Conservation (phyloP, 768 basidiomycete species). For the Sistotremastrum niveocremeum region DNA sequence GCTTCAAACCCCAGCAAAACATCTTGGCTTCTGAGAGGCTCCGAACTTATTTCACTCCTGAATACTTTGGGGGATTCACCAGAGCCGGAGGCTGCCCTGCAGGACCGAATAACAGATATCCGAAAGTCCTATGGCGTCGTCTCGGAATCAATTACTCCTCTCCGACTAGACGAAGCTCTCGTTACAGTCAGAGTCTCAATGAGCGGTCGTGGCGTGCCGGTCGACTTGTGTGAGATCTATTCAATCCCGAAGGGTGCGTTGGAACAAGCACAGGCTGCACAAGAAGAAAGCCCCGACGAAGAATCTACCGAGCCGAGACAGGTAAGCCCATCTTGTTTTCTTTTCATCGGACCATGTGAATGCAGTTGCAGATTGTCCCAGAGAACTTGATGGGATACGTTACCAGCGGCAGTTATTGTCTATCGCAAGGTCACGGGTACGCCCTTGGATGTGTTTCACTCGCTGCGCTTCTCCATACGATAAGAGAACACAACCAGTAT, state of each 20-base stretch:
- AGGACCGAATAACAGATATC: conserved; percentile 42
- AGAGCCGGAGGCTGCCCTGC: conserved; percentile 30
- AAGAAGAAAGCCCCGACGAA: conserved; percentile 11
- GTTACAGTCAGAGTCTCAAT: conserved; percentile 53
- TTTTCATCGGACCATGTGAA: neutral
- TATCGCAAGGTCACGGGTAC: conserved; percentile 63
- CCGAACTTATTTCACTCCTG: conserved; percentile 33
- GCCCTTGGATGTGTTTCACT: conserved; percentile 67
- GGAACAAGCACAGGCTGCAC: conserved; percentile 24
- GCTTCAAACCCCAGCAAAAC: conserved; percentile 3
- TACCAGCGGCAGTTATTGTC: conserved; percentile 73
- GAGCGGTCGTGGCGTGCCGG: conserved; percentile 54
- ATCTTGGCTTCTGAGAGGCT: conserved; percentile 58
- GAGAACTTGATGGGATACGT: conserved; percentile 62
- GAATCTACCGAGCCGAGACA: conserved; percentile 5
- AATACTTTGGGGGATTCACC: conserved; percentile 24
- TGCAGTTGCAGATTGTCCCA: conserved; percentile 33
- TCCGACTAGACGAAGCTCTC: conserved; percentile 27
- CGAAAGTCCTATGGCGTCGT: conserved; percentile 34
- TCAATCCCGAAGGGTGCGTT: conserved; percentile 41
- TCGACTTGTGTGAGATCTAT: conserved; percentile 66
- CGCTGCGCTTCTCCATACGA: conserved; percentile 32
- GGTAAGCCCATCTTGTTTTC: neutral
- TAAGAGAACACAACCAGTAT: conserved; percentile 5
- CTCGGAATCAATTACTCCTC: conserved; percentile 11